Conservation (phyloP, 2,329 filamentous ascomycete species). For the Arthrobotrys entomopaga region DNA sequence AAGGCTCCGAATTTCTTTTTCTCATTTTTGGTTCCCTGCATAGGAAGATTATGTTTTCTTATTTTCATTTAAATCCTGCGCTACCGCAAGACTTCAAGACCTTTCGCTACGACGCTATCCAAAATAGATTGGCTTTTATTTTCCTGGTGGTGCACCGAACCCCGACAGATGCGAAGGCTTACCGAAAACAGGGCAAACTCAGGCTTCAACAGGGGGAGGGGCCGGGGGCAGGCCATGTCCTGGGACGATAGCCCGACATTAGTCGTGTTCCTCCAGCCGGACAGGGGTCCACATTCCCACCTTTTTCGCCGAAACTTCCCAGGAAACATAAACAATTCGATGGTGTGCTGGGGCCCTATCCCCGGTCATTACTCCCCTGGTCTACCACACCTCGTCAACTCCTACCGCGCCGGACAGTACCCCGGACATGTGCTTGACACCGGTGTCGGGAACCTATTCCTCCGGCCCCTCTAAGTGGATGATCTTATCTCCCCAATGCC, state of each 20-base stretch:
- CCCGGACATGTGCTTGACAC: not conserved
- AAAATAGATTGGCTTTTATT: slow-evolving; percentile 40
- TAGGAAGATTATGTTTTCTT: slow-evolving; percentile 18
- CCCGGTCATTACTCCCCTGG: not conserved
- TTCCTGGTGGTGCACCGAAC: slow-evolving; percentile 14
- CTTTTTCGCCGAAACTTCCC: not conserved
- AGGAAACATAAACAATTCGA: too few species aligned
- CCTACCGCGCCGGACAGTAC: not conserved
- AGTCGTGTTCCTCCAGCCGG: slow-evolving; percentile 18
- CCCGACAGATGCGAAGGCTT: slow-evolving; percentile 21
- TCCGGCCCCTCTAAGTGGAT: slow-evolving; percentile 5
- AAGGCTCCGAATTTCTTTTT: slow-evolving; percentile 12
- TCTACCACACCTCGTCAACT: not conserved
- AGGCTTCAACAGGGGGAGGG: slow-evolving; percentile 8
- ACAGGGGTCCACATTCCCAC: slow-evolving; percentile 2
- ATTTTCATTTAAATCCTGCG: slow-evolving; percentile 11
- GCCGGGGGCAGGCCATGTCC: slow-evolving; percentile 30
- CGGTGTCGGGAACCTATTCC: not conserved
- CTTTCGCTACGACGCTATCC: slow-evolving; percentile 37
- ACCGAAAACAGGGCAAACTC: slow-evolving; percentile 30
- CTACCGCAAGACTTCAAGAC: slow-evolving; percentile 27
- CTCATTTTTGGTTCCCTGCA: slow-evolving; percentile 2
- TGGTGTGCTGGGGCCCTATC: not conserved
- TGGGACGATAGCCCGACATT: slow-evolving; percentile 15
- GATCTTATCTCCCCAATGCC: slow-evolving; percentile 38